Percentiles rank a stretch among this genome's conserved stretches.
Evolutionary conservation across 2,329 filamentous ascomycete species (phyloP).

Genomic region (Paracoccidioides lutzii): DNA sequence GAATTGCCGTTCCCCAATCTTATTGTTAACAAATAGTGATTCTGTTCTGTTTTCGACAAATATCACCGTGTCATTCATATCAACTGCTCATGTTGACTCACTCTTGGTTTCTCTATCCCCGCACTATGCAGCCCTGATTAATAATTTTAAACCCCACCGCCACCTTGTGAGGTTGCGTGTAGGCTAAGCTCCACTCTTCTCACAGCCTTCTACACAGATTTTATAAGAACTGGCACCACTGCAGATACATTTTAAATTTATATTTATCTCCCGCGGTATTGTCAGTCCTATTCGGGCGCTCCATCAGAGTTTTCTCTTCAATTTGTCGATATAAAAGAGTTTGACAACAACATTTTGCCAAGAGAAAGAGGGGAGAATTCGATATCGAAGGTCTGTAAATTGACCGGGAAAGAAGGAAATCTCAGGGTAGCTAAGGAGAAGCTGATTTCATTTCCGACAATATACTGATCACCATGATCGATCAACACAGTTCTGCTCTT

Average conservation of each 20-base stretch:
- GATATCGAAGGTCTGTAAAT: background rate
- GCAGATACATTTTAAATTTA: background rate
- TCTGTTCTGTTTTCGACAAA: no score
- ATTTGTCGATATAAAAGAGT: background rate
- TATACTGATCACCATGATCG: conserved; percentile 2
- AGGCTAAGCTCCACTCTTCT: background rate
- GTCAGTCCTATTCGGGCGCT: background rate
- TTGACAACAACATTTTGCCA: background rate
- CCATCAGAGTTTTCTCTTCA: background rate
- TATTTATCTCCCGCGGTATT: background rate
- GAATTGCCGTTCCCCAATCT: background rate
- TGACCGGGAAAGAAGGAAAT: background rate
- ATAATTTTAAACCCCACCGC: background rate
- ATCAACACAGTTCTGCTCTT: conserved; percentile 1
- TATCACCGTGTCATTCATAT: background rate
- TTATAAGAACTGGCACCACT: background rate
- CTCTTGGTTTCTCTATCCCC: background rate
- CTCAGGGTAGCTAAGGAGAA: background rate
- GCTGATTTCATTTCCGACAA: background rate
- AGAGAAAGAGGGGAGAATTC: background rate
- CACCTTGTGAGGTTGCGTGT: background rate
- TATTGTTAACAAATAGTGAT: background rate
- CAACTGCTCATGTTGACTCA: background rate
- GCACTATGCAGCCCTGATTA: background rate
- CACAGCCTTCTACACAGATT: background rate